A percentile compares a stretch with the other conserved stretches of the same genome.
Evolutionary conservation across 305 asterid species (phyloP).

Genomic region (Andrographis paniculata): DNA sequence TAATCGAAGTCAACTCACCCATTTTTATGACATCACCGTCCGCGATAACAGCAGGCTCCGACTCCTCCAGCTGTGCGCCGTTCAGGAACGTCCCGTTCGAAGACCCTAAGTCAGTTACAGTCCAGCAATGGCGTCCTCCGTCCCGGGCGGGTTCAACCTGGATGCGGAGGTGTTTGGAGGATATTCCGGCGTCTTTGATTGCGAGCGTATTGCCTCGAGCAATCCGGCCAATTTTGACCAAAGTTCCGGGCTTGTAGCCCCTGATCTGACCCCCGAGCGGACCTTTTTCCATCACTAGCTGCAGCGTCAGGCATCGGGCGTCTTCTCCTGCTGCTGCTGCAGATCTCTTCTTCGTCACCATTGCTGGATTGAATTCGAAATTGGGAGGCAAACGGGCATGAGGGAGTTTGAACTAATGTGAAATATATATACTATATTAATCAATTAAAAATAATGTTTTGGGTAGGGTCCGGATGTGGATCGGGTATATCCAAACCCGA

Average conservation of each 20-base stretch:
- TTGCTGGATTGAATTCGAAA: no score
- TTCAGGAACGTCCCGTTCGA: constrained; percentile 47
- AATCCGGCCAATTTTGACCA: constrained; percentile 38
- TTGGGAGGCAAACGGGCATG: no score
- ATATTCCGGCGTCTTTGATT: constrained; percentile 65
- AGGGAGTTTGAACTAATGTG: no score
- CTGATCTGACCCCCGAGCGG: constrained; percentile 38
- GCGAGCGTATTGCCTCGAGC: constrained; percentile 52
- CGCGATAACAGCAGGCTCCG: constrained; percentile 27
- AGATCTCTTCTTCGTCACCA: no score
- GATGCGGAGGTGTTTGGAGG: constrained; percentile 59
- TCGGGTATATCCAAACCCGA: no score
- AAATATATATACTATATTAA: no score
- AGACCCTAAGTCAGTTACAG: constrained; percentile 50
- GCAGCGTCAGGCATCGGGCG: constrained; percentile 26
- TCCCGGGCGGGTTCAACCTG: constrained; percentile 19
- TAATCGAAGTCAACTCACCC: constrained; percentile 60
- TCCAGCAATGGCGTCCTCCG: constrained; percentile 31
- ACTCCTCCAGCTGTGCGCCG: constrained; percentile 24
- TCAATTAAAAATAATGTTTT: no score
- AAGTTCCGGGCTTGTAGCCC: constrained; percentile 31
- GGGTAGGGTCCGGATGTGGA: no score
- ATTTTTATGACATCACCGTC: constrained; percentile 45
- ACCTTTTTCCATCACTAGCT: constrained; percentile 46
- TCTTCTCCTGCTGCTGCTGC: constrained; percentile 18